A percentile compares a stretch with the other conserved stretches of the same genome.
Conservation (phyloP, 768 basidiomycete genomes). For the Mycena leptocephala region DNA sequence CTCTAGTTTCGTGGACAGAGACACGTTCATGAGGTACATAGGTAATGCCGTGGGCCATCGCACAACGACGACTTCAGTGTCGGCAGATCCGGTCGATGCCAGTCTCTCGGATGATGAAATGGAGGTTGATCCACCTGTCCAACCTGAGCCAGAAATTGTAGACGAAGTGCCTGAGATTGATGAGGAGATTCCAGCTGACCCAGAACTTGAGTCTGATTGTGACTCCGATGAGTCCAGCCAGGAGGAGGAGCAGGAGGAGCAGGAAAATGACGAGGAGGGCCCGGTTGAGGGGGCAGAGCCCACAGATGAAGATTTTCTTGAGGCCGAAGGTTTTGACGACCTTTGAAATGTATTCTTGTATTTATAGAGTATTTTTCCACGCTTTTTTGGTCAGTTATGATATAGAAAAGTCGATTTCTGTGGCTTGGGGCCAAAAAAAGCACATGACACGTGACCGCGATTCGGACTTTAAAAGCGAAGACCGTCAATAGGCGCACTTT, state of each 20-base stretch:
- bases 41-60: neutral
- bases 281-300: neutral
- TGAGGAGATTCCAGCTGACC: neutral
- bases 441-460: constrained; percentile 18
- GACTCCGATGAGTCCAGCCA: neutral
- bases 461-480: neutral
- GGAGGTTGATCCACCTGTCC: neutral
- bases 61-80: too few species aligned
- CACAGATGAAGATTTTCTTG: neutral
- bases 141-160: neutral
- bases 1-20: constrained; percentile 5
- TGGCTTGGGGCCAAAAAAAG: neutral
- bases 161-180: neutral
- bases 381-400: neutral
- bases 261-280: neutral
- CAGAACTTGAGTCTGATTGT: neutral
- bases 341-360: neutral
- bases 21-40: neutral
- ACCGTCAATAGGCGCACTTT: neutral
- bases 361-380: neutral
- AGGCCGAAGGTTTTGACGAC: neutral
- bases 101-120: neutral
- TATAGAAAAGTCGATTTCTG: too few species aligned
- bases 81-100: too few species aligned
- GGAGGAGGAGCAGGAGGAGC: neutral